Conservation (phyloP, 495 filamentous ascomycete species). For the Xylaria bambusicola region DNA sequence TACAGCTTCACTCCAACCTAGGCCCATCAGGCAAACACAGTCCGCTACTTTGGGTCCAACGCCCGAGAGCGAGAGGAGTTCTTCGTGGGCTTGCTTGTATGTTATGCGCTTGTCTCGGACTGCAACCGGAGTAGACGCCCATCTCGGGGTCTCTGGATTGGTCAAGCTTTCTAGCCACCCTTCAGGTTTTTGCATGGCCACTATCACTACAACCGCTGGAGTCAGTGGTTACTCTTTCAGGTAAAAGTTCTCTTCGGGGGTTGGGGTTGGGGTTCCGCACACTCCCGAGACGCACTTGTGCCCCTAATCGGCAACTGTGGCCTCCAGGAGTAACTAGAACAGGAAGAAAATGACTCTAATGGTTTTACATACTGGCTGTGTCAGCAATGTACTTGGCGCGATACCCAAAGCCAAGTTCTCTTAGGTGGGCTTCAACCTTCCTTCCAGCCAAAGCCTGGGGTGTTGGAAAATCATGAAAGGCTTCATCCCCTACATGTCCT, state of each 20-base stretch:
- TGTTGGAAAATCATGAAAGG: slow-evolving; percentile 85
- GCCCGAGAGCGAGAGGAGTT: slow-evolving; percentile 74
- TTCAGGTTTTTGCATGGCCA: slow-evolving; percentile 62
- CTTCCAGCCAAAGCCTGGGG: slow-evolving; percentile 68
- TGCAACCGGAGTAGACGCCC: slow-evolving; percentile 24
- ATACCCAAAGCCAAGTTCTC: slow-evolving; percentile 90
- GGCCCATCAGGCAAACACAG: slow-evolving; percentile 93
- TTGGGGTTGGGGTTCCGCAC: too few species aligned
- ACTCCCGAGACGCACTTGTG: too few species aligned
- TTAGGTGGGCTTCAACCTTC: slow-evolving; percentile 74
- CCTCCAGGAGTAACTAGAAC: too few species aligned
- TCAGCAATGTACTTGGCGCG: slow-evolving; percentile 86
- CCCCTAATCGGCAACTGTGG: too few species aligned
- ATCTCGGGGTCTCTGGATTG: slow-evolving; percentile 71
- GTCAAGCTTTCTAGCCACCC: slow-evolving; percentile 75
- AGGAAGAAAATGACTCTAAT: too few species aligned
- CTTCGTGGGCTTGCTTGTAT: slow-evolving; percentile 81
- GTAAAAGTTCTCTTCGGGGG: too few species aligned
- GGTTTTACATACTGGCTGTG: too few species aligned
- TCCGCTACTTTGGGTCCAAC: slow-evolving; percentile 97
- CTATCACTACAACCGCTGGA: too few species aligned
- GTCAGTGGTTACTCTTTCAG: too few species aligned
- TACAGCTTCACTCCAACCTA: slow-evolving; percentile 95
- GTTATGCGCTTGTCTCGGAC: slow-evolving; percentile 21
- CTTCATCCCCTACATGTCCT: slow-evolving; percentile 64